Percentiles rank a stretch among this genome's conserved stretches.
phyloP scores from a whole-genome alignment of 148 eudicot genomes.

The Suaeda aralocaspica region DNA sequence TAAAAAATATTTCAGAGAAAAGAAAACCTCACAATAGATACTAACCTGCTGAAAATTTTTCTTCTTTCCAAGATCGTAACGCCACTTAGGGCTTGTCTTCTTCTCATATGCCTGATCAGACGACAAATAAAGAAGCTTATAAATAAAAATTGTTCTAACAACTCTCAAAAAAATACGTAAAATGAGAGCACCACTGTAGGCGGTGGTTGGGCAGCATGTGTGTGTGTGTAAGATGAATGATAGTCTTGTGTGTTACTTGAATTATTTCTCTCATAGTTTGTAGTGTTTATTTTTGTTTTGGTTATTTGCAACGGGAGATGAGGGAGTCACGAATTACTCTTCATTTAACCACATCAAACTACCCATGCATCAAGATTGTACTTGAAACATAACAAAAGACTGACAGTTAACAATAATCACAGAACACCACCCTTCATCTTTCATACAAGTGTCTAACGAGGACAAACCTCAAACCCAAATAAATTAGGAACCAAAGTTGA shows the following conservation, averaged over 20 bases:
- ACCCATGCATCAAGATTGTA: not conserved
- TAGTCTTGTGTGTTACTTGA: too few species aligned
- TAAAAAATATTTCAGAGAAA: not conserved
- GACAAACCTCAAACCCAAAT: not conserved
- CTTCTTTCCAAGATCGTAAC: constrained; percentile 86
- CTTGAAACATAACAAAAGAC: not conserved
- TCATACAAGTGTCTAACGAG: not conserved
- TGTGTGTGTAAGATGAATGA: too few species aligned
- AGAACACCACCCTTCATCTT: not conserved
- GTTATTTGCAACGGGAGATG: not conserved
- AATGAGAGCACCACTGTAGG: not conserved
- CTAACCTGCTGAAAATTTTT: constrained; percentile 93
- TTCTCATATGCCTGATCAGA: constrained; percentile 87
- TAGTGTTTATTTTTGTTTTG: not conserved
- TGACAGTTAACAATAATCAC: not conserved
- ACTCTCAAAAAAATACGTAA: not conserved
- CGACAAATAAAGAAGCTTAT: not conserved
- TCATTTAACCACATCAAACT: not conserved
- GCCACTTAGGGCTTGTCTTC: constrained; percentile 85
- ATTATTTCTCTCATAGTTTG: not conserved
- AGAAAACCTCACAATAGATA: constrained; percentile 2
- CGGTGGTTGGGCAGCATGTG: not conserved
- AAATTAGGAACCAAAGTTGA: not conserved
- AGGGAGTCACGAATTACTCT: not conserved
- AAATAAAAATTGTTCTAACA: not conserved